Percentiles rank a stretch among this genome's conserved stretches.
These are phyloP conservation scores for Colletotrichum orbiculare DNA, from an alignment of 2,329 filamentous ascomycete species.

Conservation along the genomic window DNA sequence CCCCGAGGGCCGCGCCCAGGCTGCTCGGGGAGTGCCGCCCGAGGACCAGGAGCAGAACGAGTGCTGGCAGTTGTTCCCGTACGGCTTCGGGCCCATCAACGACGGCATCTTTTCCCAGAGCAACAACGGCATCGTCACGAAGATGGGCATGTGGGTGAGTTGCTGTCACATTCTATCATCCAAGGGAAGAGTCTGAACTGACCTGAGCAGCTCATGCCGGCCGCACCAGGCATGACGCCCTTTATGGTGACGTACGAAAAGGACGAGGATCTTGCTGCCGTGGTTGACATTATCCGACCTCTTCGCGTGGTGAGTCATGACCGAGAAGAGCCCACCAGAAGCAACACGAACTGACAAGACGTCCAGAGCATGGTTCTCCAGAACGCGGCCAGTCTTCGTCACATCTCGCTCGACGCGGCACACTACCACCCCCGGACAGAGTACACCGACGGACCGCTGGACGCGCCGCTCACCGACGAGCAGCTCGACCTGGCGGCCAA, in stretches of 20 bases:
- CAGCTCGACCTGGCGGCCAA: constrained; percentile 53
- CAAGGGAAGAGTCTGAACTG: background rate
- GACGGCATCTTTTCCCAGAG: constrained; percentile 63
- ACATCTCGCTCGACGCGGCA: constrained; percentile 55
- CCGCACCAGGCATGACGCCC: constrained; percentile 47
- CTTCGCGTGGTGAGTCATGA: constrained; percentile 38
- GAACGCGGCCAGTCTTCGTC: constrained; percentile 57
- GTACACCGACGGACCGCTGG: constrained; percentile 38
- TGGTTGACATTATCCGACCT: constrained; percentile 51
- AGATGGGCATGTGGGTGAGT: constrained; percentile 59
- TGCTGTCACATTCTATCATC: no score
- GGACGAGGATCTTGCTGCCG: constrained; percentile 48
- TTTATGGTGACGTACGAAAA: constrained; percentile 53
- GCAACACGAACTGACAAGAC: background rate
- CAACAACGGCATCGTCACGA: constrained; percentile 64
- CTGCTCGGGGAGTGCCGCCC: constrained; percentile 48
- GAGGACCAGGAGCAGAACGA: constrained; percentile 43
- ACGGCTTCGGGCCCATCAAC: constrained; percentile 52
- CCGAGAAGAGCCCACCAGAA: background rate
- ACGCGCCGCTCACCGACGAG: constrained; percentile 46
- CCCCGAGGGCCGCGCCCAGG: constrained; percentile 47
- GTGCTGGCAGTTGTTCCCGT: constrained; percentile 50
- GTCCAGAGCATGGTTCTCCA: constrained; percentile 48
- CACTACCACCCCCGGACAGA: constrained; percentile 47
- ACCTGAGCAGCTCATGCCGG: constrained; percentile 45